Conservation (phyloP, 257 asterid genomes). For the Jasminum sambac region DNA sequence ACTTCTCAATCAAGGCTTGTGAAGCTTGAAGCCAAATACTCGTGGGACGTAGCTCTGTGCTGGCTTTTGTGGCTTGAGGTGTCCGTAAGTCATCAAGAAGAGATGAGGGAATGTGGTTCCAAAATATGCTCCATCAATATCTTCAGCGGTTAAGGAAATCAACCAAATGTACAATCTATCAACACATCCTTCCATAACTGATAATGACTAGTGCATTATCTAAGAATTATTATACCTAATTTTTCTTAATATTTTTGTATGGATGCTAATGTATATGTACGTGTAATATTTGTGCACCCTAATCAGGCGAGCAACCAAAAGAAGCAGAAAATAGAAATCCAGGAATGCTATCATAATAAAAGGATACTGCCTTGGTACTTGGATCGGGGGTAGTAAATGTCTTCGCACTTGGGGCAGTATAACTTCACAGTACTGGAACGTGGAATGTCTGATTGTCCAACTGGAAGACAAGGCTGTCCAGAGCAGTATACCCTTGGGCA, state of each 20-base stretch:
- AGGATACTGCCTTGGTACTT: conserved; percentile 99
- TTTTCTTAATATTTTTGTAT: background rate
- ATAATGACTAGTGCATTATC: background rate
- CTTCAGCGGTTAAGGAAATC: conserved; percentile 53
- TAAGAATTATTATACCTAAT: too few species aligned
- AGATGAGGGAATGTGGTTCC: conserved; percentile 95
- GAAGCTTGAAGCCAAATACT: conserved; percentile 83
- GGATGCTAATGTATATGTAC: background rate
- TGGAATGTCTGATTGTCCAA: conserved; percentile 87
- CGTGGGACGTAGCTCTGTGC: conserved; percentile 73
- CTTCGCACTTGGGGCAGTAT: conserved; percentile 87
- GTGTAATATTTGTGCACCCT: conserved; percentile 9
- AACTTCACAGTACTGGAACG: conserved; percentile 87
- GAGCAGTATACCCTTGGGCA: conserved; percentile 85
- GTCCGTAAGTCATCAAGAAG: conserved; percentile 85
- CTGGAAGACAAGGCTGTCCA: conserved; percentile 92
- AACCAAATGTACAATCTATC: background rate
- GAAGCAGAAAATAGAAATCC: conserved; percentile 11
- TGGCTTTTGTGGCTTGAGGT: conserved; percentile 80
- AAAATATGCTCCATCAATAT: conserved; percentile 86
- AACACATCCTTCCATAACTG: background rate
- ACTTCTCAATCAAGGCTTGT: conserved; percentile 51
- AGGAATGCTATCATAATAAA: conserved; percentile 14
- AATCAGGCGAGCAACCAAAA: background rate
- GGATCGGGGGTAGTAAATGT: conserved; percentile 84